Evolutionary conservation across 2,329 filamentous ascomycete species (phyloP), one percentile per base, ranked within the genome.

Genomic region (Chalaropsis ovoidea): DNA sequence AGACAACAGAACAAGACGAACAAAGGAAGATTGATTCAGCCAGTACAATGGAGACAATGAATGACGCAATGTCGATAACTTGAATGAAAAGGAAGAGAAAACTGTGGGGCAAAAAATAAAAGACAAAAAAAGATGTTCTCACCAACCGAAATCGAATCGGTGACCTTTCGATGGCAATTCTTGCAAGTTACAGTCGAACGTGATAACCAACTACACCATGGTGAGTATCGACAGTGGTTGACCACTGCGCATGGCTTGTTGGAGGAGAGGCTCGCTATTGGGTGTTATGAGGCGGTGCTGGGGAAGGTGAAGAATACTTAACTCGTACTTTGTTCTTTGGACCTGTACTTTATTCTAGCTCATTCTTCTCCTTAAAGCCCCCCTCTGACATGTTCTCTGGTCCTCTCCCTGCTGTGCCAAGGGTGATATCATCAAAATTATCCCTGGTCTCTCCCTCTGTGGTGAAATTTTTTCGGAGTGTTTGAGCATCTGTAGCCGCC

Each of bases 201-300:
- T 66, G 65, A 66, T 66, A 66, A 66, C 65, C 65, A 66, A 54
- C 65, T 66, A 66, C 65, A 66, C 65, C 65, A 66, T 66, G 65
- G 65, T 66, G 65, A 66, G 65, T 63, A 35, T 60, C 65, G 65
- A 63, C 65, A 66, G 49, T 66, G 49, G 65, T 66, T 45, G 27
- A 43, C 64, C 58, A 62, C 58, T 65, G 64, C 64, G 58, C 64
- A 65, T 65, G 64, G 58, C 47, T 58, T 56, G 64, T 45, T 58
- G 35, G 45, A 10, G 45, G 24, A 19, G 3, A 10, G 1, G 2
- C 3, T 0, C 10, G 58, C 17, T 65, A 61, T 52, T 49, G 27
- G 27, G 42, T 8, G 7, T 61, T 61, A 61, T 39, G 60, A 61
- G 13, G 27, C 19, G 22, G 24, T 45, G 19, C 35, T 39, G 45